These are phyloP conservation scores for Ilyonectria mors-panacis DNA, from an alignment of 2,329 filamentous ascomycete species.

Conservation along the genomic window DNA sequence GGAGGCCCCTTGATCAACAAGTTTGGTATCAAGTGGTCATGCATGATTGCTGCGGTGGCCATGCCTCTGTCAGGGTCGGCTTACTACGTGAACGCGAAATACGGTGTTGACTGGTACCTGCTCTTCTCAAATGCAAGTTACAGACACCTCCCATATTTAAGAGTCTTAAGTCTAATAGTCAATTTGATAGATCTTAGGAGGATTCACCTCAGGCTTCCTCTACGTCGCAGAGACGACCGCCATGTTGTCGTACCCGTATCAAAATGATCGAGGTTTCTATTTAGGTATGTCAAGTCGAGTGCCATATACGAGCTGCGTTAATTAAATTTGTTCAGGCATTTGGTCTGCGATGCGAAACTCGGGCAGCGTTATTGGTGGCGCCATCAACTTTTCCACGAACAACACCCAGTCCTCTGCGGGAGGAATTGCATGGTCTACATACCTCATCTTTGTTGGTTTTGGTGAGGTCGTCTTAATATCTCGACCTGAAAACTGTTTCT, in stretches of 20 bases:
- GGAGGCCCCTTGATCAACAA: constrained; percentile 58
- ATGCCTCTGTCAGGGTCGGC: constrained; percentile 54
- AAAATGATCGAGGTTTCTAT: constrained; percentile 52
- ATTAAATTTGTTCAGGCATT: constrained; percentile 42
- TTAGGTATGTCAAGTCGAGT: constrained; percentile 12
- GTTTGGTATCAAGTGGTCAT: constrained; percentile 55
- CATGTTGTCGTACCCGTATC: constrained; percentile 54
- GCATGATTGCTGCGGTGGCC: constrained; percentile 52
- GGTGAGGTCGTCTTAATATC: constrained; percentile 2
- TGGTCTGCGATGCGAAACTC: constrained; percentile 53
- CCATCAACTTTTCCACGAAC: constrained; percentile 53
- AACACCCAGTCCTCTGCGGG: constrained; percentile 21
- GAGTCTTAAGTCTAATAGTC: not conserved
- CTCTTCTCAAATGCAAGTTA: constrained; percentile 45
- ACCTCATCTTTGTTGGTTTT: constrained; percentile 32
- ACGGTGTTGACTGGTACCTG: constrained; percentile 50
- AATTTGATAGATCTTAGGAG: constrained; percentile 16
- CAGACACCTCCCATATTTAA: not conserved
- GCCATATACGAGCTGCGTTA: not conserved
- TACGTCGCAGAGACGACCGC: constrained; percentile 55
- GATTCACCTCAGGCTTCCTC: constrained; percentile 47
- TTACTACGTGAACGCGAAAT: constrained; percentile 52
- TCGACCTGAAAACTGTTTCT: not conserved
- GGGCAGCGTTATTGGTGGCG: constrained; percentile 52
- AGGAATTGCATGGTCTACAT: constrained; percentile 30